phyloP scores from a whole-genome alignment of 768 basidiomycete genomes.

The Mycena metata region DNA sequence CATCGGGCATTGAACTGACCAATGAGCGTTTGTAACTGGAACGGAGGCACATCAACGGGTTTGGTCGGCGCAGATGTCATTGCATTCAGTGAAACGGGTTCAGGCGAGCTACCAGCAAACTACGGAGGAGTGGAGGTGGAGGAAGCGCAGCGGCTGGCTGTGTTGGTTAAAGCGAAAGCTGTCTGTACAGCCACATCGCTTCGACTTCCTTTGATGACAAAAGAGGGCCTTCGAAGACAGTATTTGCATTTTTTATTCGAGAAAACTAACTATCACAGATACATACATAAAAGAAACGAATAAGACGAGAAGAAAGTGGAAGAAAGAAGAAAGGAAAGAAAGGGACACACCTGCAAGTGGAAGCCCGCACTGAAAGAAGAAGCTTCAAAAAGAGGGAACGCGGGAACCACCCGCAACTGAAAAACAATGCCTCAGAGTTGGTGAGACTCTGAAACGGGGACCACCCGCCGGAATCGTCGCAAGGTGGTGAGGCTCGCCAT shows the following conservation, averaged over 20 bases:
- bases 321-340: conserved; percentile 14
- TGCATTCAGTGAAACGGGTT: background rate
- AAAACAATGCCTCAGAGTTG: conserved; percentile 31
- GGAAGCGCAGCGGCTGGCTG: too few relatives aligned
- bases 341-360: conserved; percentile 15
- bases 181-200: too few relatives aligned
- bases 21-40: conserved; percentile 66
- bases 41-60: conserved; percentile 72
- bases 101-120: background rate
- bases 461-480: conserved; percentile 33
- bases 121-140: too few relatives aligned
- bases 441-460: conserved; percentile 36
- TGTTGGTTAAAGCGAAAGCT: too few relatives aligned
- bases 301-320: too few relatives aligned
- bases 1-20: conserved; percentile 55
- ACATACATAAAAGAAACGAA: too few relatives aligned
- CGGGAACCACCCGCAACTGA: too few relatives aligned
- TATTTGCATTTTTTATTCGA: too few relatives aligned
- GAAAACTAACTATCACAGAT: too few relatives aligned
- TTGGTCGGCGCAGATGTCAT: conserved; percentile 57
- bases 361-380: conserved; percentile 3
- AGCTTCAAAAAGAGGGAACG: background rate
- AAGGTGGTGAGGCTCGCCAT: conserved; percentile 28
- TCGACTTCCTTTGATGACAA: too few relatives aligned
- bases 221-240: too few relatives aligned